Evolutionary conservation across 2,329 filamentous ascomycete genomes (phyloP).

Genomic region (Septoria petroselini): DNA sequence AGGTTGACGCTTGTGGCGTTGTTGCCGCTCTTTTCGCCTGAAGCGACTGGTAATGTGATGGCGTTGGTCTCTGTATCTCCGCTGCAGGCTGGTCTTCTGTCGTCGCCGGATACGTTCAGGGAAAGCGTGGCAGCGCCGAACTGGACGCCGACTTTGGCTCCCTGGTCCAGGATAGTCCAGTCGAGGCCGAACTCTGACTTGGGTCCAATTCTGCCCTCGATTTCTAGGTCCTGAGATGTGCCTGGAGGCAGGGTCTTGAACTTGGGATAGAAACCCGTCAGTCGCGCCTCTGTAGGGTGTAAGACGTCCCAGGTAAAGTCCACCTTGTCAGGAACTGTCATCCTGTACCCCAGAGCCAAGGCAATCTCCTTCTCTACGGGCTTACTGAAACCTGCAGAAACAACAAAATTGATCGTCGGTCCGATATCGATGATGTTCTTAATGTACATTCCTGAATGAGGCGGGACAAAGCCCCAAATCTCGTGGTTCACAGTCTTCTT

Average conservation of each 20-base stretch:
- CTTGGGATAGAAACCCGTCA: conserved; percentile 10
- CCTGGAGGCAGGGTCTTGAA: conserved; percentile 7
- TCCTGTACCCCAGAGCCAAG: conserved; percentile 12
- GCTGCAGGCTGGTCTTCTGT: background rate
- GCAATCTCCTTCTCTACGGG: conserved; percentile 2
- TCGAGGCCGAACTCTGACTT: conserved; percentile 12
- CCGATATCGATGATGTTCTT: conserved; percentile 15
- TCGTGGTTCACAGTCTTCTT: conserved; percentile 3
- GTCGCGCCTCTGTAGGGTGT: background rate
- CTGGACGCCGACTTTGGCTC: conserved; percentile 4
- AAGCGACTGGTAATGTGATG: background rate
- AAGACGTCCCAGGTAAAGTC: conserved; percentile 2
- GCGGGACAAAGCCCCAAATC: conserved; percentile 12
- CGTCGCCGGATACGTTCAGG: conserved; percentile 3
- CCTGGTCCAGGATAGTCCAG: conserved; percentile 8
- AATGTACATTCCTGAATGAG: conserved; percentile 14
- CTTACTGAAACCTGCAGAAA: conserved; percentile 8
- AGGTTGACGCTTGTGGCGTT: background rate
- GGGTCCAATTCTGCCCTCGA: conserved; percentile 8
- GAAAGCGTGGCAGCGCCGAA: conserved; percentile 12
- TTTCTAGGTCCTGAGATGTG: conserved; percentile 4
- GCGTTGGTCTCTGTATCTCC: background rate
- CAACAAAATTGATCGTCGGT: conserved; percentile 13
- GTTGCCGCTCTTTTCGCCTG: background rate
- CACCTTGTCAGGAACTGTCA: conserved; percentile 4